phyloP scores from a whole-genome alignment of 768 basidiomycete genomes.

The Ramaria sp. region DNA sequence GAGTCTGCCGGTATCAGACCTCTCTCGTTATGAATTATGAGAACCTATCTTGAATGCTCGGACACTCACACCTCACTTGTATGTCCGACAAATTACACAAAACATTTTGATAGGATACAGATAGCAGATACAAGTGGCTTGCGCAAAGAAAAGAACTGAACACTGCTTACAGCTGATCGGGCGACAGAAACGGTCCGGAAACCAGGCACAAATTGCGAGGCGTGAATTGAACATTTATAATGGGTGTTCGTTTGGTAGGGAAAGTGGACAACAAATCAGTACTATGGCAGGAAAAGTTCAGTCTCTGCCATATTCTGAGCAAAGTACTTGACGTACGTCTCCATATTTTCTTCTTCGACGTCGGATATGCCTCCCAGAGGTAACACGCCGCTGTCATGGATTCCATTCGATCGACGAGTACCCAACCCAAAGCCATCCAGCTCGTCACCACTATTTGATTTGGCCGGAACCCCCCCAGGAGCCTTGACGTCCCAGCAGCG shows the following conservation, averaged over 20 bases:
- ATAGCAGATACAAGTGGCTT: too few species aligned
- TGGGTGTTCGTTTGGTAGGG: constrained; percentile 91
- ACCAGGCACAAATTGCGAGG: constrained; percentile 88
- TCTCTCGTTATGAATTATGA: too few species aligned
- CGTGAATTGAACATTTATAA: constrained; percentile 89
- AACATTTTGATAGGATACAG: too few species aligned
- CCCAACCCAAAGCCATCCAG: constrained; percentile 15
- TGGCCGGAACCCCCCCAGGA: constrained; percentile 51
- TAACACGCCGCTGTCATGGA: constrained; percentile 37
- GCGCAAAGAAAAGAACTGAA: background rate
- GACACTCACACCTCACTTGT: too few species aligned
- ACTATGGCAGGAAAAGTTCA: constrained; percentile 29
- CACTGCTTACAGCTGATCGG: constrained; percentile 36
- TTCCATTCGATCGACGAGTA: constrained; percentile 1
- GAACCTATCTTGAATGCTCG: too few species aligned
- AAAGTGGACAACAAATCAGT: constrained; percentile 82
- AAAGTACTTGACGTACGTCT: constrained; percentile 50
- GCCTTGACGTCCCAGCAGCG: constrained; percentile 96
- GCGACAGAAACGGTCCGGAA: constrained; percentile 61
- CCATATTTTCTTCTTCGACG: constrained; percentile 47
- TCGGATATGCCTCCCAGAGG: constrained; percentile 24
- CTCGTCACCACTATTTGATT: constrained; percentile 27
- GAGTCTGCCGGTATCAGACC: too few species aligned
- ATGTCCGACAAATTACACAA: too few species aligned
- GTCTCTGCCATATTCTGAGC: background rate